Conservation (phyloP, 2,329 filamentous ascomycete species). For the Aspergillus nomiae region DNA sequence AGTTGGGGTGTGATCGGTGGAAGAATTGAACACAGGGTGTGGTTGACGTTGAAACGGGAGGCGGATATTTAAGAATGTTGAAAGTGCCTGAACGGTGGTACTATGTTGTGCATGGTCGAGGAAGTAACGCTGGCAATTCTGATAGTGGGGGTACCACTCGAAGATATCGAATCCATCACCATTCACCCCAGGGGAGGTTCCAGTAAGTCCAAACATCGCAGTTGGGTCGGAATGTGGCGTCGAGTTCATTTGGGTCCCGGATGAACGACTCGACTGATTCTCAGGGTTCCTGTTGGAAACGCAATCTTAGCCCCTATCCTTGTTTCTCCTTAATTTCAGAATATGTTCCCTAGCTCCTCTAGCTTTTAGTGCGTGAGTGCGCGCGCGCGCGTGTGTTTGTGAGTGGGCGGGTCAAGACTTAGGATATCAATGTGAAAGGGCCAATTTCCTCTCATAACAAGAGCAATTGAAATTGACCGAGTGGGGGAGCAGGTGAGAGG, state of each 20-base stretch:
- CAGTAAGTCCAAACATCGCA: conserved; percentile 40
- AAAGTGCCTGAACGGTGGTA: conserved; percentile 79
- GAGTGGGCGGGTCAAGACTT: not conserved
- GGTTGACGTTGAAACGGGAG: conserved; percentile 76
- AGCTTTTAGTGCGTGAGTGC: not conserved
- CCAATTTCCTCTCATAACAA: not conserved
- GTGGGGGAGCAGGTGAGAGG: not conserved
- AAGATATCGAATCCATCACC: conserved; percentile 66
- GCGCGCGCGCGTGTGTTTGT: not conserved
- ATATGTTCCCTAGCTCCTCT: conserved; percentile 5
- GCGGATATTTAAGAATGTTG: conserved; percentile 87
- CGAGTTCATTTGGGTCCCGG: conserved; percentile 31
- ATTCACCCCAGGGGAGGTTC: conserved; percentile 38
- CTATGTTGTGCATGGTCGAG: conserved; percentile 87
- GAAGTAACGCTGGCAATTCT: conserved; percentile 88
- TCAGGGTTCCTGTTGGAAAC: conserved; percentile 21
- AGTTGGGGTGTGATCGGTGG: conserved; percentile 37
- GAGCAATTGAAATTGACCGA: conserved; percentile 1
- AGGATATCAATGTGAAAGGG: not conserved
- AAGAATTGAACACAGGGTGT: conserved; percentile 51
- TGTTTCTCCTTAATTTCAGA: conserved; percentile 4
- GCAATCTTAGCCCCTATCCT: conserved; percentile 14
- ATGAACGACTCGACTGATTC: conserved; percentile 18
- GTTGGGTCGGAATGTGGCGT: conserved; percentile 39
- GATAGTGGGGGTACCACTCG: conserved; percentile 89